phyloP scores from a whole-genome alignment of 2,329 filamentous ascomycete genomes.

The Colletotrichum chrysophilum region DNA sequence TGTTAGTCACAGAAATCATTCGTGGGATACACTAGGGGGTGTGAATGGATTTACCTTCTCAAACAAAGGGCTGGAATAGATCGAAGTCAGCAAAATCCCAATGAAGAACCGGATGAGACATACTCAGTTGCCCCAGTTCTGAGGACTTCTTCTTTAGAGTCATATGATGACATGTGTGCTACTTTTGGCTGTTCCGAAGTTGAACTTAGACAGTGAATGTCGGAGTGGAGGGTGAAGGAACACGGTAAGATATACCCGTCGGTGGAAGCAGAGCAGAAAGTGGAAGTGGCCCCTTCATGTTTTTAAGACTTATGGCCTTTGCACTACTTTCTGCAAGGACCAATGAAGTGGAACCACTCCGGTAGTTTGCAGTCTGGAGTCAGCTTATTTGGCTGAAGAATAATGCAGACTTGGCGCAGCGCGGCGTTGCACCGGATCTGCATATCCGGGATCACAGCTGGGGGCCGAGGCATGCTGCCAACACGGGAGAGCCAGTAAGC shows the following conservation, averaged over 20 bases:
- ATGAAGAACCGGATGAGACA: neutral
- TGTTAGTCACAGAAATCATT: neutral
- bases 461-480: neutral
- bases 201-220: neutral
- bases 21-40: neutral
- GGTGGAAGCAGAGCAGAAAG: neutral
- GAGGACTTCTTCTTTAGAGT: neutral
- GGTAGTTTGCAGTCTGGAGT: neutral
- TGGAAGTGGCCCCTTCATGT: neutral
- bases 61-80: neutral
- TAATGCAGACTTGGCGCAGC: neutral
- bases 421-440: neutral
- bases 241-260: neutral
- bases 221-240: neutral
- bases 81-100: neutral
- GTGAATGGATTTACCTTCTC: neutral
- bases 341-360: neutral
- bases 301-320: neutral
- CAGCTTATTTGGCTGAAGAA: neutral
- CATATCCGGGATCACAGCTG: neutral
- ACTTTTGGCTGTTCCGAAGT: neutral
- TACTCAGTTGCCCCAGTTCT: neutral
- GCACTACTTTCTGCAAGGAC: neutral
- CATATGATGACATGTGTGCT: neutral
- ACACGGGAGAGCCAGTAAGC: neutral